Evolutionary conservation across 23 red algal species (phyloP).

Genomic region (Gracilaria gracilis): DNA sequence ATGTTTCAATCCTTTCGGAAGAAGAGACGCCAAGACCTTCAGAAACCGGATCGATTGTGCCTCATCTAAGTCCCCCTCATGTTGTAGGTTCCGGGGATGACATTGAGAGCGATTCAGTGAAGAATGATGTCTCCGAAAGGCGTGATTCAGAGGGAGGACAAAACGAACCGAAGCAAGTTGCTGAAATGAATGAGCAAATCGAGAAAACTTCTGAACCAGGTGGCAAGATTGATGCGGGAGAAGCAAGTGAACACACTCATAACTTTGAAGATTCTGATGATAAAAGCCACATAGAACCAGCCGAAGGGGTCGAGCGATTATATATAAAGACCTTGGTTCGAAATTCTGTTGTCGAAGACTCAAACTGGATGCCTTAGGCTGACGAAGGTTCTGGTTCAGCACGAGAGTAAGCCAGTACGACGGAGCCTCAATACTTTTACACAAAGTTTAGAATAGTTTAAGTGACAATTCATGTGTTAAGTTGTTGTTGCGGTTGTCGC

Average conservation of each 20-base stretch:
- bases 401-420: background rate
- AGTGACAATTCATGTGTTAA: background rate
- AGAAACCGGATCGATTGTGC: background rate
- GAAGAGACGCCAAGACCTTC: too few species aligned
- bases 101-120: background rate
- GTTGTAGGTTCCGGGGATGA: background rate
- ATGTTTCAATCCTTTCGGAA: background rate
- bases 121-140: background rate
- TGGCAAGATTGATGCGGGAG: background rate
- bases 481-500: background rate
- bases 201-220: background rate
- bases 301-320: conserved; percentile 36
- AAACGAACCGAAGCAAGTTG: background rate
- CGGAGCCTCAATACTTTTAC: conserved; percentile 19
- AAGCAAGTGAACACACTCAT: background rate
- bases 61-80: background rate
- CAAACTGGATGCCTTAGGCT: background rate
- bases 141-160: background rate
- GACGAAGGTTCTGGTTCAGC: conserved; percentile 8
- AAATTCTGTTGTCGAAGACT: conserved; percentile 30
- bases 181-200: background rate
- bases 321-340: conserved; percentile 59
- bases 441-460: conserved; percentile 19
- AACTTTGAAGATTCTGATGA: conserved; percentile 53
- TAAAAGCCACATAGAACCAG: conserved; percentile 46